Evolutionary conservation across 805 yeast species (phyloP).

Genomic region (Saturnispora gosingensis): DNA sequence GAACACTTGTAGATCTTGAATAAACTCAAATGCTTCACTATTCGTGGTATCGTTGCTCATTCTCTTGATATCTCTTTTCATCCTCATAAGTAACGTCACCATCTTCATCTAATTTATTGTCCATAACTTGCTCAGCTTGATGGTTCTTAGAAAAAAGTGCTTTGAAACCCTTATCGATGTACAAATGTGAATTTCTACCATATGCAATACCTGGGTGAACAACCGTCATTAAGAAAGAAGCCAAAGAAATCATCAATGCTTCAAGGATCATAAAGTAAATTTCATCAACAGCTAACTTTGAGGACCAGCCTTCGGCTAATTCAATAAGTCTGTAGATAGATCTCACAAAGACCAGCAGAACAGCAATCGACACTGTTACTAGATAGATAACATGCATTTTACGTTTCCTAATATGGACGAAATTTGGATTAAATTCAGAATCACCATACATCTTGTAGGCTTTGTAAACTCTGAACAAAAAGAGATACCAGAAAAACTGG

Average conservation of each 20-base stretch:
- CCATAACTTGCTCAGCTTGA: no score
- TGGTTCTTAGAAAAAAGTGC: no score
- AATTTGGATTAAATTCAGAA: conserved; percentile 30
- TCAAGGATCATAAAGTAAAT: conserved; percentile 51
- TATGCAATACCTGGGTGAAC: conserved; percentile 59
- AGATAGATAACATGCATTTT: conserved; percentile 36
- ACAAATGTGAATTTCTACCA: conserved; percentile 21
- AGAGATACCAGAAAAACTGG: conserved; percentile 38
- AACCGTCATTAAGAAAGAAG: conserved; percentile 37
- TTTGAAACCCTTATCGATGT: conserved; percentile 12
- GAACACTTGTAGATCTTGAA: no score
- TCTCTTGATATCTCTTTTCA: no score
- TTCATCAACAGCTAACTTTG: conserved; percentile 54
- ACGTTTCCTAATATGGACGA: conserved; percentile 28
- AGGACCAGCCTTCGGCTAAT: conserved; percentile 63
- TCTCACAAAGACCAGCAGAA: conserved; percentile 49
- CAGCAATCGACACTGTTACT: conserved; percentile 36
- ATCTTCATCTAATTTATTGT: no score
- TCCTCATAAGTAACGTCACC: no score
- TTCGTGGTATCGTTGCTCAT: no score
- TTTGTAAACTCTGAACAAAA: conserved; percentile 33
- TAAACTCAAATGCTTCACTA: no score
- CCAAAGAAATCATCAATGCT: conserved; percentile 49
- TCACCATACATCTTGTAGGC: conserved; percentile 21
- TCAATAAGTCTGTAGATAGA: conserved; percentile 70